phyloP scores from a whole-genome alignment of 495 filamentous ascomycete species.

The Aspergillus baeticus region DNA sequence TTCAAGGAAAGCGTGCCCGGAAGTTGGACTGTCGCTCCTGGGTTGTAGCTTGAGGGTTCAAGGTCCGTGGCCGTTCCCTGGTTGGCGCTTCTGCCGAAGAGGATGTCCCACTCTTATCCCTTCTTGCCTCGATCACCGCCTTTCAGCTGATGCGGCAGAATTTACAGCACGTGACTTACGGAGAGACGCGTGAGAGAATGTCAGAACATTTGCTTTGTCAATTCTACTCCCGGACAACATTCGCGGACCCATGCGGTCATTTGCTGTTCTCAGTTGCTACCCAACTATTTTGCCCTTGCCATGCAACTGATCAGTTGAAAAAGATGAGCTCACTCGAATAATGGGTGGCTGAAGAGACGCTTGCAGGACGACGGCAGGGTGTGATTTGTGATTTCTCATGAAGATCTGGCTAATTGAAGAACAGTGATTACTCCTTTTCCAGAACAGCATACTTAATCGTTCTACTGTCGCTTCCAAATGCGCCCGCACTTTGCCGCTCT shows the following conservation, averaged over 20 bases:
- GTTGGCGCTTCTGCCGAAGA: background rate
- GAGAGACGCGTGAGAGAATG: no score
- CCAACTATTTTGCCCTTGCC: no score
- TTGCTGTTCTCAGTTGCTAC: no score
- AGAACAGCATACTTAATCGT: no score
- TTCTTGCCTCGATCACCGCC: background rate
- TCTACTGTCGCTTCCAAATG: background rate
- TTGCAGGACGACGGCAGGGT: conserved; percentile 3
- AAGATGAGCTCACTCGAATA: background rate
- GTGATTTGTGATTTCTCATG: conserved; percentile 11
- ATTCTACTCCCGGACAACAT: no score
- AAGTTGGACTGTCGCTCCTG: no score
- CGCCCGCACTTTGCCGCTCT: no score
- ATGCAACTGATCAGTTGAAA: no score
- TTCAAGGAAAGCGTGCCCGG: no score
- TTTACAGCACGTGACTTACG: no score
- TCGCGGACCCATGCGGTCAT: no score
- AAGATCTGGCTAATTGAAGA: conserved; percentile 6
- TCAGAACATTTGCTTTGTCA: background rate
- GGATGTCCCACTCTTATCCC: background rate
- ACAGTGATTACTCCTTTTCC: conserved; percentile 5
- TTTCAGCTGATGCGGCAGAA: background rate
- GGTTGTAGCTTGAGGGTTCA: no score
- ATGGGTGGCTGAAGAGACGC: background rate
- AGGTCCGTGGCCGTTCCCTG: background rate